These are phyloP conservation scores for Coccomyxa subellipsoidea DNA, from an alignment of 163 green algal genomes.

Conservation along the genomic window DNA sequence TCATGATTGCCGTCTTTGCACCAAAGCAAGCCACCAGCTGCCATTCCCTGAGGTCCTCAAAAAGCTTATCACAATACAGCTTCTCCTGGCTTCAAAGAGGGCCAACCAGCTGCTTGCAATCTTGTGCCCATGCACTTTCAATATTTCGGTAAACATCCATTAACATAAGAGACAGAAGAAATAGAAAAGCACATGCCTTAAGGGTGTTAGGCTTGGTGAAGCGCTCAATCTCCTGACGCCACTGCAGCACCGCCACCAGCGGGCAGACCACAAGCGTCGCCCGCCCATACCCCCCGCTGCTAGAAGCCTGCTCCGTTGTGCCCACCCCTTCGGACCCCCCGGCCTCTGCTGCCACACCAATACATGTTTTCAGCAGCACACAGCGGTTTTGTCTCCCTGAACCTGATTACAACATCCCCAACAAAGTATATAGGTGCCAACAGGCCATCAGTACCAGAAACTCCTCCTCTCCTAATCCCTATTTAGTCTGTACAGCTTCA, in stretches of 20 bases:
- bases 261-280: slow-evolving; percentile 91
- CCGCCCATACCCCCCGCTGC: slow-evolving; percentile 34
- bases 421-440: not conserved
- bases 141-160: too few relatives aligned
- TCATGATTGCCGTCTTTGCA: too few relatives aligned
- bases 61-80: too few relatives aligned
- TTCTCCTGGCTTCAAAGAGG: too few relatives aligned
- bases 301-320: slow-evolving; percentile 1
- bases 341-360: not conserved
- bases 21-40: too few relatives aligned
- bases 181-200: slow-evolving; percentile 33
- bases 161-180: too few relatives aligned
- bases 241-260: slow-evolving; percentile 90
- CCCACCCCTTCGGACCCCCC: not conserved
- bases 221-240: slow-evolving; percentile 81
- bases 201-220: slow-evolving; percentile 69
- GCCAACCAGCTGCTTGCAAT: too few relatives aligned
- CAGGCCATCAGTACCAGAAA: not conserved
- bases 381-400: not conserved
- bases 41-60: too few relatives aligned
- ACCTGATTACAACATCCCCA: not conserved
- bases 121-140: too few relatives aligned
- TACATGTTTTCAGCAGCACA: not conserved
- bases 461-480: not conserved
- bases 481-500: too few relatives aligned